phyloP scores from a whole-genome alignment of 192 early-diverging fungal species.

The Gonapodya prolifera region DNA sequence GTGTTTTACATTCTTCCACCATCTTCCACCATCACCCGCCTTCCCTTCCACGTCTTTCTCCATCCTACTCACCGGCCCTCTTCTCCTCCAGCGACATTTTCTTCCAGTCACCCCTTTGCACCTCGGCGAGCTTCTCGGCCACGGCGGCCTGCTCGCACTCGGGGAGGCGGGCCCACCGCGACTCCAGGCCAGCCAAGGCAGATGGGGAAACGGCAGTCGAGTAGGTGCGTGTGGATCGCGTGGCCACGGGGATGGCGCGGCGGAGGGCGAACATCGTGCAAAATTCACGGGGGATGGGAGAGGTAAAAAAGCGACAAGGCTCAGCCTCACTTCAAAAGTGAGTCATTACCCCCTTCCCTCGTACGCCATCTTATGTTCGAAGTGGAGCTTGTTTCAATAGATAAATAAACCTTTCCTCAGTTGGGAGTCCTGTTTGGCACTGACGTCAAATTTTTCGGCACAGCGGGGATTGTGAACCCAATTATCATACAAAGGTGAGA shows the following conservation, averaged over 20 bases:
- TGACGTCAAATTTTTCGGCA: too few species aligned
- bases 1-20: background rate
- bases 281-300: background rate
- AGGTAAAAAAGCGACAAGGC: background rate
- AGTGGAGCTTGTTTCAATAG: background rate
- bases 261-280: conserved; percentile 5
- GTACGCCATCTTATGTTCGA: too few species aligned
- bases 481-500: too few species aligned
- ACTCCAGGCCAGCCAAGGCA: conserved; percentile 21
- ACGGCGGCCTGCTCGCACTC: conserved; percentile 73
- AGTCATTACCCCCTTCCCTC: too few species aligned
- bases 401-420: background rate
- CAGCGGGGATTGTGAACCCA: too few species aligned
- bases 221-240: background rate
- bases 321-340: too few species aligned
- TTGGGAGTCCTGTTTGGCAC: too few species aligned
- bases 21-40: background rate
- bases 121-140: conserved; percentile 61
- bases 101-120: conserved; percentile 95
- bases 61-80: conserved; percentile 60
- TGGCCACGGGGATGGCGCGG: conserved; percentile 4
- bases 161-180: conserved; percentile 53
- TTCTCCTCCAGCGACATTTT: conserved; percentile 84
- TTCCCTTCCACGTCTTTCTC: background rate
- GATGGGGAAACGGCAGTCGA: conserved; percentile 1